Percentiles rank a stretch among this genome's conserved stretches.
Evolutionary conservation across 2,329 filamentous ascomycete species (phyloP).

Genomic region (Curvularia eragrostidis): DNA sequence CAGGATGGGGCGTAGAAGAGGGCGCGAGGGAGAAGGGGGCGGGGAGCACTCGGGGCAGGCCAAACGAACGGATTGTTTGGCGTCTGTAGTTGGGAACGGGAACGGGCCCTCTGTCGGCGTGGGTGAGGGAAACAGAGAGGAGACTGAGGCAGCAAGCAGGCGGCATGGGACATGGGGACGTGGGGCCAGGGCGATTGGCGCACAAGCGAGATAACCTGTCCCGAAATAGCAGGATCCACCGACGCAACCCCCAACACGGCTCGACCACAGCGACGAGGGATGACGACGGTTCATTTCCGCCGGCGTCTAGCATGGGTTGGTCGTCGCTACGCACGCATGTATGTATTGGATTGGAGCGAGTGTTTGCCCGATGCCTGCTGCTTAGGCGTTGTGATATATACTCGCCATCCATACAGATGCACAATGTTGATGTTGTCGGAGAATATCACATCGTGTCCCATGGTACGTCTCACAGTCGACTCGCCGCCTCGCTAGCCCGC

Average conservation of each 20-base stretch:
- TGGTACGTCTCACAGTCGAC: neutral
- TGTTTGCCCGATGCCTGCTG: neutral
- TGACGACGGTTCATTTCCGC: constrained; percentile 8
- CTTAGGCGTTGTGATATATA: no score
- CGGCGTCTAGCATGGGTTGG: no score
- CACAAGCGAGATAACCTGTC: constrained; percentile 25
- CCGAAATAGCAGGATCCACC: constrained; percentile 20
- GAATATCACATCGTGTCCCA: constrained; percentile 7
- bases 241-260: neutral
- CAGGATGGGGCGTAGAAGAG: neutral
- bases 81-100: constrained; percentile 1
- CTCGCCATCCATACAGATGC: no score
- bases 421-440: no score
- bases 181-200: constrained; percentile 20
- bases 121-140: neutral
- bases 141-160: neutral
- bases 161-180: neutral
- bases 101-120: constrained; percentile 7
- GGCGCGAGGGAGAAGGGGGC: neutral
- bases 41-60: neutral
- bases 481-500: constrained; percentile 4
- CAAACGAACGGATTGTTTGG: constrained; percentile 8
- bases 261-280: neutral
- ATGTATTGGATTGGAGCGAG: neutral
- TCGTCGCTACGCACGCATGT: no score